Conservation (phyloP, 176 grass and related monocot genomes). For the Chrysopogon serrulatus region DNA sequence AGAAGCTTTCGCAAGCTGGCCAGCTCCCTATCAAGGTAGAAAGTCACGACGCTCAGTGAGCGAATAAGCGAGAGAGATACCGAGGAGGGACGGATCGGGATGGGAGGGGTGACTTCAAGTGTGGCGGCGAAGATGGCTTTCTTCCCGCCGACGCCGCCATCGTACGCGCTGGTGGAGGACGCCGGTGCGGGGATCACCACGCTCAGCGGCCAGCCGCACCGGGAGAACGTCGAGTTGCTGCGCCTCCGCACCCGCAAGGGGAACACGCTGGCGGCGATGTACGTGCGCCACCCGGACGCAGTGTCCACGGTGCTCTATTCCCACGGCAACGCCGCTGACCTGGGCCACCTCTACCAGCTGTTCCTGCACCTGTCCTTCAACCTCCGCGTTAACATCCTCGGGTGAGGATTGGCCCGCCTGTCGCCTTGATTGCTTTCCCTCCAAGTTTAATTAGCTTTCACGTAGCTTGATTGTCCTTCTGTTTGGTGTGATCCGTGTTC, state of each 20-base stretch:
- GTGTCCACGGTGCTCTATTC: conserved; percentile 79
- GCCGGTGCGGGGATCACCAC: conserved; percentile 47
- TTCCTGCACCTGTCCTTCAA: conserved; percentile 88
- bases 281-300: conserved; percentile 76
- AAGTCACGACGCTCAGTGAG: neutral
- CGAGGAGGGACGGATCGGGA: conserved; percentile 2
- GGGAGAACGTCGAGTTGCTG: conserved; percentile 88
- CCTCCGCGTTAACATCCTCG: conserved; percentile 83
- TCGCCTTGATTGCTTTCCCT: neutral
- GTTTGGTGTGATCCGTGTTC: conserved; percentile 17
- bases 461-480: neutral
- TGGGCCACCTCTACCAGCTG: conserved; percentile 90
- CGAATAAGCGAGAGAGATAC: neutral
- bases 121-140: conserved; percentile 95
- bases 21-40: neutral
- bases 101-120: conserved; percentile 93
- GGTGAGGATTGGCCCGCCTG: conserved; percentile 27
- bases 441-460: neutral
- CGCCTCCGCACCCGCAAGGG: conserved; percentile 56
- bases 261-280: conserved; percentile 61
- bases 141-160: conserved; percentile 86
- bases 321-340: conserved; percentile 90
- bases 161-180: conserved; percentile 72
- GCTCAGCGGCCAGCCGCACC: conserved; percentile 60
- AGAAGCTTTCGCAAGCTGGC: neutral